Base-by-base conservation (phyloP, 192 early-diverging fungal species). In the Rhizophagus sp. region DNA sequence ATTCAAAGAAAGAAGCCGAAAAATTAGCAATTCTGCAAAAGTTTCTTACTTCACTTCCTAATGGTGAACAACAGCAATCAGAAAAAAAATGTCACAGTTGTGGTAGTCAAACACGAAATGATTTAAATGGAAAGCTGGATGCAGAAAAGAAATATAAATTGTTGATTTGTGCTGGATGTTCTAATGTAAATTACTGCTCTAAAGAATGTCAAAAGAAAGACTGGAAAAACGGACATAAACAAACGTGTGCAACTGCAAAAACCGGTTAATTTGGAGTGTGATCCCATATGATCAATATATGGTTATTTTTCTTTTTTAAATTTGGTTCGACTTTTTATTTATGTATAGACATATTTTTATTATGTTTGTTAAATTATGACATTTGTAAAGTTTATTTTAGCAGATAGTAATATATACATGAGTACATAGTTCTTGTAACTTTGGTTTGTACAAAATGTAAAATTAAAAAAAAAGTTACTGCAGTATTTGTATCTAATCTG, bases 171-270 rank as follows among this genome's bases (percentile, higher is more conserved):
- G 83, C 83, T 75, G 87, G 83, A 39, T 91, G 90, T 81, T 84
- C 66, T 70, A 83, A 83, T 72, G 86, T 87, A 27, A 88, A 87
- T 74, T 91, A 91, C 81, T 91, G 90, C 76, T 87, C 86, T 44
- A 82, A 87, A 81, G 88, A 89, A 30, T 91, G 90, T 76, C 90
- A 91, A 73, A 88, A 86, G 63, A 67, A 78, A n/a, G 85, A 91
- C 81, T 91, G 85, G 81, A 86, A 86, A 76, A 66, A 84, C 44
- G 82, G 81, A 73, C 88, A 89, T 83, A 89, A 86, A 79, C 81
- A 84, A 79, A 67, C 15, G 39, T 89, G 88, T 83, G 25, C 62
- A 66, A 9, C 44, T 27, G 44, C 44, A 15, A 73, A 73, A 41
- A 57, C 6, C 52, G 17, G 17, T 7, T 57, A 57, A 57, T 57